Base-by-base conservation (phyloP, 768 basidiomycete species). In the Hygrophorus pudorinus region DNA sequence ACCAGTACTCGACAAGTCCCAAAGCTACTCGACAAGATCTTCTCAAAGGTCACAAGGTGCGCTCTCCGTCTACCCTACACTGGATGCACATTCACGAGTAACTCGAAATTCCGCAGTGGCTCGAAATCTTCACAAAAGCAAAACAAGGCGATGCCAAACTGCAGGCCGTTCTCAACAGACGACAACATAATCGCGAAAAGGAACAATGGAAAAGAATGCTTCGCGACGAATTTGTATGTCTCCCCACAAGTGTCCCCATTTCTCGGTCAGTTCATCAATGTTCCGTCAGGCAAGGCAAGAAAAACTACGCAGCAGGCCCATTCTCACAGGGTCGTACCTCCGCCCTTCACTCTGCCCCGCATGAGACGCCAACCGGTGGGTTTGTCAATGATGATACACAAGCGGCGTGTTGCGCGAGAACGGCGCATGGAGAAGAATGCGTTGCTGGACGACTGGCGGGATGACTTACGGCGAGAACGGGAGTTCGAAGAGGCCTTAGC, bases 281-380 rank as follows among this genome's bases (percentile, higher is more conserved):
- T 16, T 33, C 34, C 12, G 11, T 30, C 48, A 85, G 80, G 73
- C 71, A 42, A 83, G 79, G 67, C 70, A 71, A 46, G 53, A 67
- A 6, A 65, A 65, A 17, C 62, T 84, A 31, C 70, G 65, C 30
- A 72, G 67, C 16, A 74, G 79, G 3, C 80, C 85, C 10, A 79
- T 82, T 28, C 60, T 89, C 47, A 89, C 85, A 5, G 85, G 88
- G 4, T 72, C 69, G 1, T 75, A 76, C 57, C 56, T 89, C n/a
- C 77, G 76, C 9, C 73, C 88, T 0, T 70, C 81, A 0, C 41
- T 75, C 6, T 76, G 11, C 89, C 89, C 0, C 77, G 86, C 0
- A 65, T 96, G 52, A 77, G 72, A 32, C 88, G 86, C 1, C 89
- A 94, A 49, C 92, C 93, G 0, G 52, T 63, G 4, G 66, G 72